Conservation (phyloP, 2,329 filamentous ascomycete genomes). For the Aspergillus candidus region DNA sequence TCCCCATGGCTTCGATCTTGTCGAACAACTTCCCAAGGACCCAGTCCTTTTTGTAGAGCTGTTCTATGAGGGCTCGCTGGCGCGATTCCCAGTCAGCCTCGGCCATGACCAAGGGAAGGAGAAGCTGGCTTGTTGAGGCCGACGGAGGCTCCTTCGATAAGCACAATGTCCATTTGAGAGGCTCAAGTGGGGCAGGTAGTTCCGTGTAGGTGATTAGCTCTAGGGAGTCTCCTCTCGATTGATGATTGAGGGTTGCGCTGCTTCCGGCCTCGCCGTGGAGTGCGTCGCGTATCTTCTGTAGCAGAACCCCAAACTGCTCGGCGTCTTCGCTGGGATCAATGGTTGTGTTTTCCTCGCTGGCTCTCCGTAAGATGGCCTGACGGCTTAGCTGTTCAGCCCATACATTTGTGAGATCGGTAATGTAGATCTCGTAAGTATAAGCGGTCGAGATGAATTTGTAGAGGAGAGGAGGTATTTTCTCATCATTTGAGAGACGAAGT, state of each 20-base stretch:
- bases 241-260: slow-evolving; percentile 25
- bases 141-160: slow-evolving; percentile 38
- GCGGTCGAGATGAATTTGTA: slow-evolving; percentile 30
- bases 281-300: slow-evolving; percentile 50
- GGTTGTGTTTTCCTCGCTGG: slow-evolving; percentile 45
- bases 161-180: slow-evolving; percentile 49
- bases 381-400: slow-evolving; percentile 50
- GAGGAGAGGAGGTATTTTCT: slow-evolving; percentile 32
- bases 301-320: slow-evolving; percentile 50
- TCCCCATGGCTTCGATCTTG: slow-evolving; percentile 50
- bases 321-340: slow-evolving; percentile 56
- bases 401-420: slow-evolving; percentile 55
- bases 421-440: slow-evolving; percentile 45
- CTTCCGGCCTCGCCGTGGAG: slow-evolving; percentile 32
- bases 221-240: slow-evolving; percentile 31
- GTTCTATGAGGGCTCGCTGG: slow-evolving; percentile 44
- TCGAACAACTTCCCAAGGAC: slow-evolving; percentile 54
- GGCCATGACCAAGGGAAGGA: slow-evolving; percentile 49
- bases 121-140: slow-evolving; percentile 44
- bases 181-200: slow-evolving; percentile 49
- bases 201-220: slow-evolving; percentile 43
- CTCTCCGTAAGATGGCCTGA: slow-evolving; percentile 44
- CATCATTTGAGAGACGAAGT: slow-evolving; percentile 22
- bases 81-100: slow-evolving; percentile 44
- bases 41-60: slow-evolving; percentile 53